Percentiles rank a stretch among this genome's conserved stretches.
phyloP scores from a whole-genome alignment of 257 asterid genomes.

The Fraxinus excelsior region DNA sequence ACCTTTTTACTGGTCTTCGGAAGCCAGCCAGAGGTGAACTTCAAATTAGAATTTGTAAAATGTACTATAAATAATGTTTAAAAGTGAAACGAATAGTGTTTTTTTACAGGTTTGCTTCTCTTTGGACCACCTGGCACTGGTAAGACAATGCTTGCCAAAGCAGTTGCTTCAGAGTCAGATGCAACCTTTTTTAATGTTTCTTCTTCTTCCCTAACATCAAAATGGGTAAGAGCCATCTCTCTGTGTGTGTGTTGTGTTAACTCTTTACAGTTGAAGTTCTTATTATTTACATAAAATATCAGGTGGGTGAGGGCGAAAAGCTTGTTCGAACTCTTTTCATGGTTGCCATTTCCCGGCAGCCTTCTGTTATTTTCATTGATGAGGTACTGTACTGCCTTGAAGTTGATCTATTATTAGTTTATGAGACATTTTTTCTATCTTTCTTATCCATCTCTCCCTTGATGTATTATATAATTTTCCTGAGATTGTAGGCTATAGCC shows the following conservation, averaged over 20 bases:
- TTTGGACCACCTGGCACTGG: slow-evolving; percentile 99
- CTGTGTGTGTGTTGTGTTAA: background rate
- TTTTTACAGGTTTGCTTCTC: slow-evolving; percentile 80
- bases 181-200: slow-evolving; percentile 97
- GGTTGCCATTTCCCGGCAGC: slow-evolving; percentile 92
- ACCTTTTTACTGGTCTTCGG: slow-evolving; percentile 94
- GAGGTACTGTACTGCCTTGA: slow-evolving; percentile 63
- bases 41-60: slow-evolving; percentile 8
- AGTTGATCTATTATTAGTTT: slow-evolving; percentile 16
- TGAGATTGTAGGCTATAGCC: background rate
- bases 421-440: background rate
- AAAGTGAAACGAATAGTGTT: slow-evolving; percentile 17
- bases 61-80: slow-evolving; percentile 13
- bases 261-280: slow-evolving; percentile 26
- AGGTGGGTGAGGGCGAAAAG: slow-evolving; percentile 99
- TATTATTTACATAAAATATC: slow-evolving; percentile 27
- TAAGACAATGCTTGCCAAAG: slow-evolving; percentile 97
- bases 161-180: slow-evolving; percentile 97
- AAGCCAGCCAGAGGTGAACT: slow-evolving; percentile 86
- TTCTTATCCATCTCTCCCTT: background rate
- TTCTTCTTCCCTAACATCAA: slow-evolving; percentile 95
- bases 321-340: slow-evolving; percentile 91
- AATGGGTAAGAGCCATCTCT: slow-evolving; percentile 72
- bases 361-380: slow-evolving; percentile 96
- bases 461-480: background rate